Evolutionary conservation across 352 stramenopile genomes (phyloP), one percentile per base, ranked within the genome.

Genomic region (Pythium volutum): DNA sequence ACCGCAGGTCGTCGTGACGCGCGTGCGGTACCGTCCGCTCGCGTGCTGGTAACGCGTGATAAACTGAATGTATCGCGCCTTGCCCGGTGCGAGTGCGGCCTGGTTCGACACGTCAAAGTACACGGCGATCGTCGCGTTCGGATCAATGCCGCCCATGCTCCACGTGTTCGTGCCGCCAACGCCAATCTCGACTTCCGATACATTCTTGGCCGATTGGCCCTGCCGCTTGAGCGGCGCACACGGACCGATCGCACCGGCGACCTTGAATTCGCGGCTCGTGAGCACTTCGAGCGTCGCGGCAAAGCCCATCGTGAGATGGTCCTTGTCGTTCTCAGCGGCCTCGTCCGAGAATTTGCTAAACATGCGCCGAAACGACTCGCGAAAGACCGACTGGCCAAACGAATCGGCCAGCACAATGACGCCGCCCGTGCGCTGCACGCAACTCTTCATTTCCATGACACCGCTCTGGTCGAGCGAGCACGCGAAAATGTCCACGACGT

Each of bases 11-110:
- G 98, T 99, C 12, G 97, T 99, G 43, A 98, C 93, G 60, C 98
- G 89, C 42, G 98, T 93, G 49, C 97, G 85, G 70, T 98, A 98
- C 26, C 80, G 82, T 27, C 97, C 97, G 53, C 88, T 98, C 16
- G 97, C 84, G 68, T 99, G 96, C 75, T 99, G 97, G 80, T 99
- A 99, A 64, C 96, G 97, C 15, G 98, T 99, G 64, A 99, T 91
- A 62, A 99, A 93, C 78, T 98, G 91, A 61, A 99, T 96, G 82
- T 97, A 99, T 33, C 97, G 91, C 43, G 94, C 92, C 76, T 99
- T 94, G 62, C 84, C 84, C 15, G 81, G 76, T 16, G 84, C 64
- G 27, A 90, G 52, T 29, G 81, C 70, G 18, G 75, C 76, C 65
- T 92, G 84, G 75, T 94, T 95, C 16, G 88, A 91, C 59, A 99